A percentile compares a stretch with the other conserved stretches of the same genome.
Conservation (phyloP, 208 protist genomes). For the Leishmania guyanensis region DNA sequence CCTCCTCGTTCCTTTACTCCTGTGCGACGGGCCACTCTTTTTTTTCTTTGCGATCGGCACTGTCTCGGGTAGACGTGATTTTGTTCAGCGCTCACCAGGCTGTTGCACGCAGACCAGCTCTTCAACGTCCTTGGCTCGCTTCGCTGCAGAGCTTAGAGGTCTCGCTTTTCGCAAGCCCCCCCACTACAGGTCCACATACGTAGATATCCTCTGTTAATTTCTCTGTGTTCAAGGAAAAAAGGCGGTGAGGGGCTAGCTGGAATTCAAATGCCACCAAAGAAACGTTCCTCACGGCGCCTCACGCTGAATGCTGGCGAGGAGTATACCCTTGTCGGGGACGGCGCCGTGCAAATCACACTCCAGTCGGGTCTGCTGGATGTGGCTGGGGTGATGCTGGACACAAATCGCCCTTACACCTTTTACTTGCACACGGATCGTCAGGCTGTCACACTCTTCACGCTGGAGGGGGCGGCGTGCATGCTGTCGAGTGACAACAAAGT, state of each 20-base stretch:
- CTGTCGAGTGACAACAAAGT: conserved; percentile 46
- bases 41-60: conserved; percentile 1
- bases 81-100: neutral
- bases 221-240: neutral
- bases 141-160: neutral
- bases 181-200: neutral
- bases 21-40: neutral
- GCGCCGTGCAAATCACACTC: conserved; percentile 51
- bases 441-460: conserved; percentile 58
- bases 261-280: conserved; percentile 50
- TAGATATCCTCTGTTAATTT: neutral
- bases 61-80: neutral
- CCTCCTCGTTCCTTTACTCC: conserved; percentile 7
- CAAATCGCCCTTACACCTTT: conserved; percentile 54
- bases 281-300: conserved; percentile 39
- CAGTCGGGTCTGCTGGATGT: conserved; percentile 74
- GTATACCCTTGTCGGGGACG: conserved; percentile 58
- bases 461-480: conserved; percentile 69
- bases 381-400: conserved; percentile 63
- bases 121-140: neutral
- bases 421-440: conserved; percentile 41
- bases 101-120: neutral
- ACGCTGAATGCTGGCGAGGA: conserved; percentile 80
- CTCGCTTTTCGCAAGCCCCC: conserved; percentile 8
- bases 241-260: neutral